Evolutionary conservation across 2,329 filamentous ascomycete species (phyloP), one percentile per base, ranked within the genome.

Genomic region (Aspergillus costaricaensis): DNA sequence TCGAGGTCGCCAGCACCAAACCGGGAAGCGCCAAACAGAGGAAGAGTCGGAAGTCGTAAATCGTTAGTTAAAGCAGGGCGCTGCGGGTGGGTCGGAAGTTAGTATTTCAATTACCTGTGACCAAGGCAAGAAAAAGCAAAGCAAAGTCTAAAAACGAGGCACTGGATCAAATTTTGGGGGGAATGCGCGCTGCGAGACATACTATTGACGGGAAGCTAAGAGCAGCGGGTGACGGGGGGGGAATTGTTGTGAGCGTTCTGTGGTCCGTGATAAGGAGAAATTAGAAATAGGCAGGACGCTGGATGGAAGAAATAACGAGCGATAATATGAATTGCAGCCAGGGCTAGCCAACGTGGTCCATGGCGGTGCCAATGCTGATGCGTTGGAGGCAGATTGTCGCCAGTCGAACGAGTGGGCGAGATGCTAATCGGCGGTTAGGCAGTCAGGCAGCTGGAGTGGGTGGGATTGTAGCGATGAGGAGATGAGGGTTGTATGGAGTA

Each of bases 261-360:
- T 44, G 41, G 41, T 23, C 41, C 41, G 41, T 19, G 36, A n/a
- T 44, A 21, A 41, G 43, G 30, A 53, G 43, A 32, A 27, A 52
- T 44, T 49, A 25, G n/a, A 50, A 57, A 60, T 56, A 52, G 51
- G 52, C 52, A 30, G n/a, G 10, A 36, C 30, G 30, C 15, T 43
- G 44, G 41, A 23, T 44, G 19, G 41, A 44, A 23, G 41, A 21
- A 17, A 51, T 36, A 61, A 56, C 30, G 47, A 66, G 51, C 30
- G 58, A 59, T 55, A 25, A 30, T 44, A 43, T 52, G 52, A 47
- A 52, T 39, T 58, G 55, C 27, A 50, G 51, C 65, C 60, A 67
- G 54, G 58, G 55, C 58, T 59, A 63, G 64, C 67, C 68, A 71
- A 62, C 68, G 64, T 64, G 61, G 62, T 67, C 62, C 66, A 69